phyloP scores from a whole-genome alignment of 2,329 filamentous ascomycete genomes.

The Emmonsiellopsis sp. region DNA sequence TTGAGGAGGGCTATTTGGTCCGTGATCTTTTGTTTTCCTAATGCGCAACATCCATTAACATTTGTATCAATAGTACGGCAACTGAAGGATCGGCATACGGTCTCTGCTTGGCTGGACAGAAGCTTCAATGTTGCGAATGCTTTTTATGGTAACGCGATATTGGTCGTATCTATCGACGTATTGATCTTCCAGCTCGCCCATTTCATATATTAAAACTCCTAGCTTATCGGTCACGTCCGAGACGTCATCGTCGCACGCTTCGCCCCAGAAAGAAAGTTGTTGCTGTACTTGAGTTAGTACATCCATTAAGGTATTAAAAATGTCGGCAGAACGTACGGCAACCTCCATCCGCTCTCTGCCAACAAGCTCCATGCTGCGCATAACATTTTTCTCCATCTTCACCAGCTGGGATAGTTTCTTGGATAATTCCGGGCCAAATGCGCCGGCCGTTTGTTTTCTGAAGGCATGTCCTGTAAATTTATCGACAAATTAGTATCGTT shows the following conservation, averaged over 20 bases:
- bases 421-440: slow-evolving; percentile 69
- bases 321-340: slow-evolving; percentile 57
- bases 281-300: slow-evolving; percentile 48
- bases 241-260: slow-evolving; percentile 90
- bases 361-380: slow-evolving; percentile 94
- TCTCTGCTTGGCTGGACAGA: slow-evolving; percentile 97
- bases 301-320: background rate
- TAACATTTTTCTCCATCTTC: slow-evolving; percentile 99
- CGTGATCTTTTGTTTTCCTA: slow-evolving; percentile 97
- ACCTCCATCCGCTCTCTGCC: slow-evolving; percentile 97
- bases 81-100: slow-evolving; percentile 12
- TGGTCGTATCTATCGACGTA: slow-evolving; percentile 99
- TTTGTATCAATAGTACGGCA: background rate
- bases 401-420: slow-evolving; percentile 97
- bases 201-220: slow-evolving; percentile 94
- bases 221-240: slow-evolving; percentile 99
- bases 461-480: slow-evolving; percentile 50
- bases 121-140: slow-evolving; percentile 96
- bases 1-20: slow-evolving; percentile 98
- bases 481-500: background rate
- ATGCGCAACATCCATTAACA: slow-evolving; percentile 1
- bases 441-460: slow-evolving; percentile 42
- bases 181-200: slow-evolving; percentile 95
- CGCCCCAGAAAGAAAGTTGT: slow-evolving; percentile 98
- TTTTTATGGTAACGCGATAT: slow-evolving; percentile 98